Evolutionary conservation across 176 grass and related monocot species (phyloP).

Genomic region (Ananas comosus): DNA sequence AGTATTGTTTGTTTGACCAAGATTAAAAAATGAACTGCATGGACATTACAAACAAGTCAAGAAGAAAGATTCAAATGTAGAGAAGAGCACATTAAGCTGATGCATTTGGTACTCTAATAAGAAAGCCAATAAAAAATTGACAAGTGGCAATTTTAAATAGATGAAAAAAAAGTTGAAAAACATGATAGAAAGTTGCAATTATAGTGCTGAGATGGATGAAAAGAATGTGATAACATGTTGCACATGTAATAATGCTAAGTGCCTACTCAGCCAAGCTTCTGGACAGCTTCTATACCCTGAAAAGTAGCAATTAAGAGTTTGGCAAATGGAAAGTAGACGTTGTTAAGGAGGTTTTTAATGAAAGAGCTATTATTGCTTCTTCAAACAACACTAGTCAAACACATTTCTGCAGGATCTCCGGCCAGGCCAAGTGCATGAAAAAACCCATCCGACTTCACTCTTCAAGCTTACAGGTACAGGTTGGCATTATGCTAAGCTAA

Average conservation of each 20-base stretch:
- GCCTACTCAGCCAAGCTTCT: too few relatives aligned
- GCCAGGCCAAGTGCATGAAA: too few relatives aligned
- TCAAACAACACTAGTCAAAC: too few relatives aligned
- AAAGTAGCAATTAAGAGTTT: too few relatives aligned
- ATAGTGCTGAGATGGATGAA: constrained; percentile 7
- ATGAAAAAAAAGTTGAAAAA: neutral
- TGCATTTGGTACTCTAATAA: neutral
- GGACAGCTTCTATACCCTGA: too few relatives aligned
- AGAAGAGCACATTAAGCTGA: neutral
- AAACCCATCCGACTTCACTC: neutral
- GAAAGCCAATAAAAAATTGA: neutral
- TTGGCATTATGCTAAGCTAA: neutral
- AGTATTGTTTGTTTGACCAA: constrained; percentile 54
- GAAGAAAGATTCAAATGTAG: neutral
- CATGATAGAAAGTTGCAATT: neutral
- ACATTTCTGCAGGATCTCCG: too few relatives aligned
- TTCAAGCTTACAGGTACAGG: neutral
- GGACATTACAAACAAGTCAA: neutral
- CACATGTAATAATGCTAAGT: too few relatives aligned
- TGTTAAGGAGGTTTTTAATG: too few relatives aligned
- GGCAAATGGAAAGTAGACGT: too few relatives aligned
- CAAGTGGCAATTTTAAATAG: neutral
- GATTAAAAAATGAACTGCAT: constrained; percentile 74
- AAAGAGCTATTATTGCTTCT: too few relatives aligned
- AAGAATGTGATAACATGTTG: neutral